Evolutionary conservation across 805 yeast genomes (phyloP).

Genomic region (Cyberlindnera samutprakarnensis): DNA sequence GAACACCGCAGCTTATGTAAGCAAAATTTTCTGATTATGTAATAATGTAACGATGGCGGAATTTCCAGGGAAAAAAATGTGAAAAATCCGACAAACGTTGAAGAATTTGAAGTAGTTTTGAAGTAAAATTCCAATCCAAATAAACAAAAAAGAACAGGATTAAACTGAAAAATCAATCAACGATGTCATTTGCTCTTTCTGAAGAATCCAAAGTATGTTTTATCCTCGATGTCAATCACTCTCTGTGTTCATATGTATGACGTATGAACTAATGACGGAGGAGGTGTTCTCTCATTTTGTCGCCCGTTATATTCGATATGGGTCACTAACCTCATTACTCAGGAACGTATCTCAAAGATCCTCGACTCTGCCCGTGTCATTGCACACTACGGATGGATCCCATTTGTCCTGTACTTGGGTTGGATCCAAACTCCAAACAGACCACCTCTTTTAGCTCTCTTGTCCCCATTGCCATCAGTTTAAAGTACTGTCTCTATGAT

Average conservation of each 20-base stretch:
- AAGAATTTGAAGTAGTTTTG: not conserved
- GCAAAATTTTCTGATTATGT: too few relatives aligned
- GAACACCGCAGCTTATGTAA: too few relatives aligned
- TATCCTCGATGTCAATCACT: not conserved
- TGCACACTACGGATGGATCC: conserved; percentile 96
- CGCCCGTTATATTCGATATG: too few relatives aligned
- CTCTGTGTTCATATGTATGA: not conserved
- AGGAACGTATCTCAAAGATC: conserved; percentile 84
- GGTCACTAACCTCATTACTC: conserved; percentile 2
- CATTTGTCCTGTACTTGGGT: conserved; percentile 87
- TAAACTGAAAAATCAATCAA: too few relatives aligned
- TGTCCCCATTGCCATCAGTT: conserved; percentile 76
- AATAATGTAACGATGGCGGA: too few relatives aligned
- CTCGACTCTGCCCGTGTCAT: conserved; percentile 77
- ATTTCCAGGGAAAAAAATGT: too few relatives aligned
- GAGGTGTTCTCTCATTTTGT: too few relatives aligned
- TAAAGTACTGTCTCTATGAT: too few relatives aligned
- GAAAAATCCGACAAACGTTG: not conserved
- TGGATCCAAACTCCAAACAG: conserved; percentile 76
- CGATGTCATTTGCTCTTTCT: conserved; percentile 34
- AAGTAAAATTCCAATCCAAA: too few relatives aligned
- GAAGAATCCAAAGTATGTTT: conserved; percentile 36
- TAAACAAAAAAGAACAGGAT: too few relatives aligned
- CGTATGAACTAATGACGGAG: too few relatives aligned
- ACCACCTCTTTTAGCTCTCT: conserved; percentile 69